Conservation (phyloP, 495 filamentous ascomycete species). For the Daldinia bambusicola region DNA sequence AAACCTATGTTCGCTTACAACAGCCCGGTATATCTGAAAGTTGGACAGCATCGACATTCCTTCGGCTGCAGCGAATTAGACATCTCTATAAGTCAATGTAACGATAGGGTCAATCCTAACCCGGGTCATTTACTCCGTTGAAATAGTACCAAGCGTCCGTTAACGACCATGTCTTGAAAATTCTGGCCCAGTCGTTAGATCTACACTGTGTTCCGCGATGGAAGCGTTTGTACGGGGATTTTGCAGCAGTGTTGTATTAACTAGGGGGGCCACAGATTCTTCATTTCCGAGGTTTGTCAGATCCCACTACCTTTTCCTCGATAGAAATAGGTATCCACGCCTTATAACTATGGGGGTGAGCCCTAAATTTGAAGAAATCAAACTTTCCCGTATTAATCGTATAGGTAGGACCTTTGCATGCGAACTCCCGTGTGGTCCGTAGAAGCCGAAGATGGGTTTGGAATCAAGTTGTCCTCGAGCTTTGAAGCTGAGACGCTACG, state of each 20-base stretch:
- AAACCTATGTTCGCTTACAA: conserved; percentile 9
- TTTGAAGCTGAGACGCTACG: too few species aligned
- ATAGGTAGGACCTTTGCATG: too few species aligned
- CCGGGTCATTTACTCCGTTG: conserved; percentile 15
- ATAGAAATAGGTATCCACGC: too few species aligned
- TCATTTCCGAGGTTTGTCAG: too few species aligned
- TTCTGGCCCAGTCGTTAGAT: background rate
- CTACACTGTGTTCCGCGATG: background rate
- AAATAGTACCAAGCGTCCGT: too few species aligned
- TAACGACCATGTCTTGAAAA: background rate
- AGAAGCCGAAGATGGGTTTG: too few species aligned
- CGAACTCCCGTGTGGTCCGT: too few species aligned
- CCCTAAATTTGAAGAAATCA: too few species aligned
- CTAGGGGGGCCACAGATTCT: background rate
- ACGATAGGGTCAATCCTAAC: background rate
- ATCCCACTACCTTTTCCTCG: too few species aligned
- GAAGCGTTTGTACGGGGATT: background rate
- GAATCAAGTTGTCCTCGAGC: too few species aligned
- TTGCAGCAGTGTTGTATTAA: background rate
- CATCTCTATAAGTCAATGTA: background rate
- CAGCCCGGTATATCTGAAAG: background rate
- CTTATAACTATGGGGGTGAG: too few species aligned
- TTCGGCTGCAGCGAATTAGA: conserved; percentile 14
- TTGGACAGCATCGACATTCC: conserved; percentile 5
- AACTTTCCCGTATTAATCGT: too few species aligned